Base-by-base conservation (phyloP, 179 eudicot species). In the Beta macrorhiza region DNA sequence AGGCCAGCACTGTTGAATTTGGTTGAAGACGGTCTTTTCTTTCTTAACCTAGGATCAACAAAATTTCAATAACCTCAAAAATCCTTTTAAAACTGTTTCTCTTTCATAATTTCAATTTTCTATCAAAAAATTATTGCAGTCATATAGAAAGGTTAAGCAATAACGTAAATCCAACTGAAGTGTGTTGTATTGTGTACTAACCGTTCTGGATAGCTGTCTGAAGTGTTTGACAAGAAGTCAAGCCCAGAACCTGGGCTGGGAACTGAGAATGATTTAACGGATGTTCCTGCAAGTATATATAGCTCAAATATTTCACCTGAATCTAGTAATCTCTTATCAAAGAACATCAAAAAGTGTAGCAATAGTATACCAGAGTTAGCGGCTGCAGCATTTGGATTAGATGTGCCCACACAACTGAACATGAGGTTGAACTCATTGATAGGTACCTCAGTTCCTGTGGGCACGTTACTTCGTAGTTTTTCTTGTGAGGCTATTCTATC, bases 11-110 rank as follows among this genome's bases (percentile, higher is more conserved):
- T 87, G 79, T 89, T 86, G 79, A 84, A 84, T 67, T 86, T 85
- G 56, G 93, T 80, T 45, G 91, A 81, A 52, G 99, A 92, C 25
- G 85, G 87, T 86, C 97, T 89, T 86, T 91, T 96, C 84, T 81
- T 90, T 88, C 83, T 86, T 75, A 87, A 83, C 83, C 93, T 89
- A 86, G 19, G 72, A 82, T 22, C 11, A 68, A 74, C 1, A 53
- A 37, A 58, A 79, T 45, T 17, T 78, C 80, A 67, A 52, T 51
- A 22, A 58, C 67, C 42, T 74, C 68, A 74, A 52, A 79, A 79
- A 62, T 17, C 19, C 14, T 37, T 25, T n/a, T 55, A 67, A 32
- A 68, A 72, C 19, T 64, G 14, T 47, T 71, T 45, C 19, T 1
- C 3, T 20, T 10, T 10, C 59, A 49, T 25, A 5, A 25, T 51